A percentile compares a stretch with the other conserved stretches of the same genome.
Evolutionary conservation across 352 stramenopile species (phyloP).

Genomic region (Phytophthora pistaciae): DNA sequence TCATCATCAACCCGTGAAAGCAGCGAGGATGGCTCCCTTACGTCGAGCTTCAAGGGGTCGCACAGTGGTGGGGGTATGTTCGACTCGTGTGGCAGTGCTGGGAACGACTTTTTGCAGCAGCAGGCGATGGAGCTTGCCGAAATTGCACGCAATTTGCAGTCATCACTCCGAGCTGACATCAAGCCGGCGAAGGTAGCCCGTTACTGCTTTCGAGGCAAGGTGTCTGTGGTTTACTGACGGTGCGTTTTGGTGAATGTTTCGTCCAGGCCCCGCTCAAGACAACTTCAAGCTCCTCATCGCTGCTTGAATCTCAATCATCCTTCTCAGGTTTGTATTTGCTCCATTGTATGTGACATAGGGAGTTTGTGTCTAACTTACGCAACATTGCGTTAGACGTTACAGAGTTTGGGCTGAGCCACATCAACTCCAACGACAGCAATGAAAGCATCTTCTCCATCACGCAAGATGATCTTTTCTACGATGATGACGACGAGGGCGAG

Average conservation of each 20-base stretch:
- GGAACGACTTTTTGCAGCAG: conserved; percentile 63
- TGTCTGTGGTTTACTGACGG: neutral
- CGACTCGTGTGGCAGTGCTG: conserved; percentile 22
- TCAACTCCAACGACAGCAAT: conserved; percentile 58
- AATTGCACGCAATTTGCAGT: conserved; percentile 72
- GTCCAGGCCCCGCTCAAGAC: conserved; percentile 26
- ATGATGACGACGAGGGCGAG: conserved; percentile 55
- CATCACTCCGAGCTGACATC: conserved; percentile 45
- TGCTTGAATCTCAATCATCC: conserved; percentile 30
- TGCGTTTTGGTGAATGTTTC: conserved; percentile 3
- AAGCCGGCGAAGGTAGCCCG: conserved; percentile 27
- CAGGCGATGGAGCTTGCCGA: conserved; percentile 72
- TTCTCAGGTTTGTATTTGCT: conserved; percentile 33
- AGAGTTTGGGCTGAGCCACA: conserved; percentile 53
- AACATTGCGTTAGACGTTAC: conserved; percentile 21
- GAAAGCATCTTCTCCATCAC: conserved; percentile 66
- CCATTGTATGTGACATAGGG: neutral
- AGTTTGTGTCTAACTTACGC: conserved; percentile 6
- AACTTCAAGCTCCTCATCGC: conserved; percentile 47
- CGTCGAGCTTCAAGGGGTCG: conserved; percentile 39
- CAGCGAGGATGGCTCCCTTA: conserved; percentile 39
- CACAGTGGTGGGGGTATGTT: conserved; percentile 22
- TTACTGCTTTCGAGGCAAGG: neutral
- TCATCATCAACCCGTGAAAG: conserved; percentile 39
- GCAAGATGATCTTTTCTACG: conserved; percentile 55